Evolutionary conservation across 208 protist genomes (phyloP), one percentile per base, ranked within the genome.

Genomic region (Acanthamoeba castellanii): DNA sequence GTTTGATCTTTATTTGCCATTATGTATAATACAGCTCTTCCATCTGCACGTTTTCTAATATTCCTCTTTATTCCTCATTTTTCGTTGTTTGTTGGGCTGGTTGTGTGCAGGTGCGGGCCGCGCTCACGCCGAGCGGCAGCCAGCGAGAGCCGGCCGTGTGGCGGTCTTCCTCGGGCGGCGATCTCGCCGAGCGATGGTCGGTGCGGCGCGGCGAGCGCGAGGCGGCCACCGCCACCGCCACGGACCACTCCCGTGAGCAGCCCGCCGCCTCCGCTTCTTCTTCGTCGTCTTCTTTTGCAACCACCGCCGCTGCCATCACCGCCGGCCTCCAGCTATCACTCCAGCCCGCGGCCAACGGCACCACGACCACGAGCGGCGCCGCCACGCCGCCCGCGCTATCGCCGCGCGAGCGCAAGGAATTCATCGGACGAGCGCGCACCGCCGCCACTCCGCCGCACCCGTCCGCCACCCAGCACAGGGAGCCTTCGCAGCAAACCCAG

Each of bases 361-460:
- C 14, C 70, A 45, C 42, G 42, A 45, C 42, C 42, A 8, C 42
- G 42, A 42, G 70, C 61, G 61, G 70, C 70, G 42, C 25, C 37
- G 70, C 32, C 66, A 74, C 66, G n/a, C 66, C 66, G 25, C 66
- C 66, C 32, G 66, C 66, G 25, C 66, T 74, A 7, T 74, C 66
- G 66, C 66, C 66, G 13, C 13, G 70, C 70, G 70, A 81, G 37
- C 70, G 70, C 37, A 81, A 81, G 37, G 70, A 42, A 25, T 81
- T 81, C 37, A 32, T 81, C 37, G 70, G 70, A 22, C 32, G 70
- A 22, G 70, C 70, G 16, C 70, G 70, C 14, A 81, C 30, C 16
- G 11, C 32, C 70, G 18, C 32, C 70, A 81, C 34, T 11, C 68
- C 14, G 37, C 70, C n/a, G 18, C 34, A 34, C 20, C 42, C 70